Base-by-base conservation (phyloP, 2,329 filamentous ascomycete species). In the Hypoxylon sp. region DNA sequence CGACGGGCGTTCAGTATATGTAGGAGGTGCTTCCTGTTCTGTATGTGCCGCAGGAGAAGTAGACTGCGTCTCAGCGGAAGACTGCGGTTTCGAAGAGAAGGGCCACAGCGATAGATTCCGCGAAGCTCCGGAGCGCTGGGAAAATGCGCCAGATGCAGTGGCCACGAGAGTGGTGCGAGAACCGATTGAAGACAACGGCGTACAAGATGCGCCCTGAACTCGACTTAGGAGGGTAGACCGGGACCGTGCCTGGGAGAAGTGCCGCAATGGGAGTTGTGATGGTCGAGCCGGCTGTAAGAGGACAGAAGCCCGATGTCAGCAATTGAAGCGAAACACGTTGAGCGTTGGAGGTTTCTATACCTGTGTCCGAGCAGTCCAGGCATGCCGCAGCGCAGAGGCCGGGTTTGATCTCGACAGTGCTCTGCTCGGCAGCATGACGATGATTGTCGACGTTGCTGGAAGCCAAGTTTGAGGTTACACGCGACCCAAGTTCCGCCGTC, bases 391-490 rank as follows among this genome's bases (percentile, higher is more conserved):
- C 72, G 78, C 79, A 69, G 82, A 75, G 68, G 80, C 78, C 55
- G 80, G 79, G 73, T 77, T 76, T 62, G 81, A 79, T 77, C 80
- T 82, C 66, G 81, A 78, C 58, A 87, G 72, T 70, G 84, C 83
- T 81, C 82, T 82, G 70, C 83, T 83, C 74, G 83, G 82, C 74
- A 88, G 79, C 86, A 89, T 89, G 71, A 73, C 54, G 61, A 48
- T 58, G 65, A 45, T 64, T 56, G 54, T 33, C 59, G 44, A 52
- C 54, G 52, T 56, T 64, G n/a, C 11, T 49, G 7, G n/a, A 60
- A 40, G 50, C 18, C 40, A 49, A 55, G 6, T 48, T 54, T 61
- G 48, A 61, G 45, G 16, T 18, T 18, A 18, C 9, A 20, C 50
- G 24, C 54, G 53, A 58, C 22, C 50, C 14, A n/a, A 59, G 24